Evolutionary conservation across 163 green algal genomes (phyloP), one percentile per base, ranked within the genome.

Genomic region (Scenedesmus sp.): DNA sequence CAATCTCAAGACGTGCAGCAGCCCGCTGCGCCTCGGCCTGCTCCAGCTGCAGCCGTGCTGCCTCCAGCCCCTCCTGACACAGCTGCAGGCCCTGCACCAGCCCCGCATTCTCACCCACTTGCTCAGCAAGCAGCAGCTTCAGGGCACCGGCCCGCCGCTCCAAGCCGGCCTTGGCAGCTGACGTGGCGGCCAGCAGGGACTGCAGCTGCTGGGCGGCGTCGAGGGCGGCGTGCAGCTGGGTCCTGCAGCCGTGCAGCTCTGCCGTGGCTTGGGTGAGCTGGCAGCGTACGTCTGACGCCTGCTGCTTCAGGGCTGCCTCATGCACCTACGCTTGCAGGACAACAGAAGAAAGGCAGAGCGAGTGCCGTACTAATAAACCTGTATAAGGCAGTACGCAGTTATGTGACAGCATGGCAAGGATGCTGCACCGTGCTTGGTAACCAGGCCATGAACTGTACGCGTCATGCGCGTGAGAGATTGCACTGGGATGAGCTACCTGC

Each of bases 51-150:
- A 33, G 26, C 24, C 44, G 35, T 7, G 81, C 81, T 20, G 81
- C 81, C 49, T 49, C n/a, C 30, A 86, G 51, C 43, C n/a, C 81
- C n/a, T 53, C 81, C n/a, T 86, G 30, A 22, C 81, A 86, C 81
- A 86, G 81, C 30, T 73, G 30, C 13, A 86, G 33, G 15, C 49
- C 81, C 35, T 86, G 40, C 40, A 86, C 68, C 81, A 86, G 59
- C 15, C 5, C 33, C 43, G 44, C 49, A 73, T 86, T 86, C 44
- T 88, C 82, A 43, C 82, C 26, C 16, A 79, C 49, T 24, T 88
- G 82, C 56, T 88, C 82, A 30, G 56, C 82, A 12, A 88, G 56
- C 20, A 88, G 82, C 82, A 88, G 26, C 56, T 56, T 80, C 35
- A 88, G 37, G 13, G 82, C 35, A 15, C 35, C 33, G 7, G 9